Evolutionary conservation across 2,329 filamentous ascomycete species (phyloP).

Genomic region (Trichoderma afroharzianum): DNA sequence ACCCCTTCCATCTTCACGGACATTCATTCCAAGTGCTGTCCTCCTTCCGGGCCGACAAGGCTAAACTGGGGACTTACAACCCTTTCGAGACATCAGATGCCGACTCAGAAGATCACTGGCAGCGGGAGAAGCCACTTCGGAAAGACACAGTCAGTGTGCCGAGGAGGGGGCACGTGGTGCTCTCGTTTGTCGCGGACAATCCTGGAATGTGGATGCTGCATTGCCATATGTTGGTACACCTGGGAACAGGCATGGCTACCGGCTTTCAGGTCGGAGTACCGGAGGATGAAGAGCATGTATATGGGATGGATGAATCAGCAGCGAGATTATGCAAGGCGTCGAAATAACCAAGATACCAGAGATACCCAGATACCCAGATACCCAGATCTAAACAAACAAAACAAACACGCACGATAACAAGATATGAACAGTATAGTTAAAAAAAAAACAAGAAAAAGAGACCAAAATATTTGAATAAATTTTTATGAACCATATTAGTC

Average conservation of each 20-base stretch:
- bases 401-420: background rate
- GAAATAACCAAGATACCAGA: background rate
- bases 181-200: constrained; percentile 25
- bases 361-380: background rate
- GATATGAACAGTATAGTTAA: background rate
- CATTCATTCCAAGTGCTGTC: constrained; percentile 47
- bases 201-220: constrained; percentile 29
- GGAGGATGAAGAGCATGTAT: constrained; percentile 21
- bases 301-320: constrained; percentile 19
- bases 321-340: constrained; percentile 17
- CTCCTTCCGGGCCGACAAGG: constrained; percentile 21
- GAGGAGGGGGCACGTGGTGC: constrained; percentile 25
- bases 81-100: constrained; percentile 21
- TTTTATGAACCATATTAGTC: background rate
- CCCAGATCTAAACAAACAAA: background rate
- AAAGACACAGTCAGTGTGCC: constrained; percentile 41
- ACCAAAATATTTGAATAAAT: constrained; percentile 1
- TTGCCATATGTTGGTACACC: constrained; percentile 29
- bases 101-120: background rate
- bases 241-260: constrained; percentile 26
- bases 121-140: constrained; percentile 23
- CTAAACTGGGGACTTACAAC: constrained; percentile 28
- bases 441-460: background rate
- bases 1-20: constrained; percentile 52
- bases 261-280: constrained; percentile 25